Percentiles rank a stretch among this genome's conserved stretches.
phyloP scores from a whole-genome alignment of 352 stramenopile genomes.

The Phytophthora hybrid region DNA sequence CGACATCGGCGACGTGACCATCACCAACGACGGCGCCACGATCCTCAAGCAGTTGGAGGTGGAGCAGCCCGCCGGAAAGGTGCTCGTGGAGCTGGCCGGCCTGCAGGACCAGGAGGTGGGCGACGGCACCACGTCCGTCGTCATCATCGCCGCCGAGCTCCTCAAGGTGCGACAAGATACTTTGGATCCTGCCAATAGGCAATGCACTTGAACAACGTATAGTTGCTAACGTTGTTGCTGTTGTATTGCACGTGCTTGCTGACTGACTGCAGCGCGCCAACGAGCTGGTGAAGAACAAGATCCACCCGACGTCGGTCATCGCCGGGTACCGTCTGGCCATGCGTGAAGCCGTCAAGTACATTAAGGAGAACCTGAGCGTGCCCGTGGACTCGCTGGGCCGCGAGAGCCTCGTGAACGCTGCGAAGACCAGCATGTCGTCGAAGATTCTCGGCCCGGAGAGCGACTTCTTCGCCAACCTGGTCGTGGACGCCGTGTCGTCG shows the following conservation, averaged over 20 bases:
- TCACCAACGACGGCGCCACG: slow-evolving; percentile 99
- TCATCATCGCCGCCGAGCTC: slow-evolving; percentile 99
- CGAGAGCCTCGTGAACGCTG: slow-evolving; percentile 96
- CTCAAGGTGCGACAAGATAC: slow-evolving; percentile 74
- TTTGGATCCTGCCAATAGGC: slow-evolving; percentile 14
- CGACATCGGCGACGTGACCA: slow-evolving; percentile 99
- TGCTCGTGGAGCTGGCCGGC: slow-evolving; percentile 98
- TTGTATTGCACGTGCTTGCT: background rate
- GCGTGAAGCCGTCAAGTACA: slow-evolving; percentile 98
- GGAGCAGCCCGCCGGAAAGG: slow-evolving; percentile 98
- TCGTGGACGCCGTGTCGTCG: slow-evolving; percentile 97
- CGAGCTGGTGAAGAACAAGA: slow-evolving; percentile 98
- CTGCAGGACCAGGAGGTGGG: slow-evolving; percentile 99
- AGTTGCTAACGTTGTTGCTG: background rate
- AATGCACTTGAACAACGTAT: background rate
- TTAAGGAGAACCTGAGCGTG: slow-evolving; percentile 98
- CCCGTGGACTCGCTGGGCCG: slow-evolving; percentile 94
- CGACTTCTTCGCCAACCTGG: slow-evolving; percentile 98
- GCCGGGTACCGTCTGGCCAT: slow-evolving; percentile 98
- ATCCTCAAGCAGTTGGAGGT: slow-evolving; percentile 99
- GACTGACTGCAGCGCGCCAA: slow-evolving; percentile 87
- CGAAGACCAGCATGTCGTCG: slow-evolving; percentile 99
- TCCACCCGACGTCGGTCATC: slow-evolving; percentile 99
- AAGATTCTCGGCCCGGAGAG: slow-evolving; percentile 99
- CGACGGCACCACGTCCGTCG: slow-evolving; percentile 99